Conservation (phyloP, 1,139 yeast genomes). For the Nakaseomyces bracarensis region DNA sequence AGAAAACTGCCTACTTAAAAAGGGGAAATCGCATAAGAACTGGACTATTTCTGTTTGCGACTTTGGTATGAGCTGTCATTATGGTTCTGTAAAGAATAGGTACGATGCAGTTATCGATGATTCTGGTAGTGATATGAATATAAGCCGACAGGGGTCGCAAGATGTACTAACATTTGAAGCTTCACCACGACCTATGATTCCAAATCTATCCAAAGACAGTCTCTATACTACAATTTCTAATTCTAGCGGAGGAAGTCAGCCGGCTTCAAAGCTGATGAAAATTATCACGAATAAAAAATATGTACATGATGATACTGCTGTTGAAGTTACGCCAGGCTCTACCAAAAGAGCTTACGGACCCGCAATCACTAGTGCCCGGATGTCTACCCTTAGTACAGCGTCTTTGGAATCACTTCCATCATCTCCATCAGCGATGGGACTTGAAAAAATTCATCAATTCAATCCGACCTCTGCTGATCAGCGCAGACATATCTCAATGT, state of each 20-base stretch:
- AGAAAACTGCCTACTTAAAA: slow-evolving; percentile 63
- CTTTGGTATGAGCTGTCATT: slow-evolving; percentile 65
- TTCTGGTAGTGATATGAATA: slow-evolving; percentile 8
- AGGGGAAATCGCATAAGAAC: slow-evolving; percentile 32
- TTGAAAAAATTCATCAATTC: background rate
- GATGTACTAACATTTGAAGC: slow-evolving; percentile 18
- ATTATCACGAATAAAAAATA: slow-evolving; percentile 21
- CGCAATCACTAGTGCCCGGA: background rate
- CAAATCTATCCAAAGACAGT: background rate
- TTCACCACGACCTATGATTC: background rate
- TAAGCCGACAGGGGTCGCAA: slow-evolving; percentile 23
- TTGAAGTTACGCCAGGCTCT: slow-evolving; percentile 23
- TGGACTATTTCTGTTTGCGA: slow-evolving; percentile 57
- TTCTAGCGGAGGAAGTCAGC: background rate
- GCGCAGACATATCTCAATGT: background rate
- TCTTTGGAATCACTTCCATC: slow-evolving; percentile 4
- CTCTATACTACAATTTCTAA: background rate
- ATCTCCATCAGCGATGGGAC: background rate
- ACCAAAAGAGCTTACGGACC: background rate
- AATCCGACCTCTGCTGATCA: background rate
- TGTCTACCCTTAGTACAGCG: background rate
- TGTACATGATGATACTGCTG: slow-evolving; percentile 32
- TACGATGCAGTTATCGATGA: slow-evolving; percentile 9
- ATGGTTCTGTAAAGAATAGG: background rate
- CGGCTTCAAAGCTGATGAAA: slow-evolving; percentile 15